These are phyloP conservation scores for Coniochaeta sp. DNA, from an alignment of 2,329 filamentous ascomycete species.

Conservation along the genomic window DNA sequence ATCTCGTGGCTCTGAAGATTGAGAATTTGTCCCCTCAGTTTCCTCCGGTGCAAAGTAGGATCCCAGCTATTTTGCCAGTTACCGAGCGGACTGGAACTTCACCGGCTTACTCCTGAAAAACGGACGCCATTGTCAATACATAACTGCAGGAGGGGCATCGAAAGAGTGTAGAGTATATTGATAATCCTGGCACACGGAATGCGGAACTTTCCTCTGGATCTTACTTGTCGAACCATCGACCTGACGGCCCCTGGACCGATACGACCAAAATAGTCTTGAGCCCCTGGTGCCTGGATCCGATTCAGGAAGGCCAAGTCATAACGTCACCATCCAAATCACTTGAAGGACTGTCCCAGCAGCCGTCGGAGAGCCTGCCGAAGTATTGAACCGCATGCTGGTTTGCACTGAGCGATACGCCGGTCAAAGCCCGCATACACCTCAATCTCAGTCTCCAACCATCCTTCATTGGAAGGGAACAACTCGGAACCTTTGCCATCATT, in stretches of 20 bases:
- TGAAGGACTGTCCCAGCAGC: too few species aligned
- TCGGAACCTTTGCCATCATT: too few species aligned
- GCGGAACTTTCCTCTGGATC: not conserved
- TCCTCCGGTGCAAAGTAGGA: not conserved
- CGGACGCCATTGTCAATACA: not conserved
- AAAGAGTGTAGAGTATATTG: too few species aligned
- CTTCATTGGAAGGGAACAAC: too few species aligned
- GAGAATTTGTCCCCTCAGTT: not conserved
- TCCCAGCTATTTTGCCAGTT: not conserved
- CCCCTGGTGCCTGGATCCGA: not conserved
- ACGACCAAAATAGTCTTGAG: not conserved
- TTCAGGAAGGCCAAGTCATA: not conserved
- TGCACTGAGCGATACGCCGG: too few species aligned
- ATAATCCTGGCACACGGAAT: not conserved
- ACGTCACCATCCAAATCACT: slow-evolving; percentile 1
- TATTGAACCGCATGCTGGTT: too few species aligned
- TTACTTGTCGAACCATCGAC: not conserved
- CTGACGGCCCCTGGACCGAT: not conserved
- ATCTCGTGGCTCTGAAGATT: not conserved
- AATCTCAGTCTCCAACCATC: too few species aligned
- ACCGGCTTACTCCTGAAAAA: not conserved
- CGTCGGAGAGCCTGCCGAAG: too few species aligned
- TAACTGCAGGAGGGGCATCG: too few species aligned
- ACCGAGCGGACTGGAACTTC: not conserved
- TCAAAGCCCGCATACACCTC: too few species aligned